phyloP scores from a whole-genome alignment of 352 stramenopile genomes.

The Phytopythium chamaehyphon region DNA sequence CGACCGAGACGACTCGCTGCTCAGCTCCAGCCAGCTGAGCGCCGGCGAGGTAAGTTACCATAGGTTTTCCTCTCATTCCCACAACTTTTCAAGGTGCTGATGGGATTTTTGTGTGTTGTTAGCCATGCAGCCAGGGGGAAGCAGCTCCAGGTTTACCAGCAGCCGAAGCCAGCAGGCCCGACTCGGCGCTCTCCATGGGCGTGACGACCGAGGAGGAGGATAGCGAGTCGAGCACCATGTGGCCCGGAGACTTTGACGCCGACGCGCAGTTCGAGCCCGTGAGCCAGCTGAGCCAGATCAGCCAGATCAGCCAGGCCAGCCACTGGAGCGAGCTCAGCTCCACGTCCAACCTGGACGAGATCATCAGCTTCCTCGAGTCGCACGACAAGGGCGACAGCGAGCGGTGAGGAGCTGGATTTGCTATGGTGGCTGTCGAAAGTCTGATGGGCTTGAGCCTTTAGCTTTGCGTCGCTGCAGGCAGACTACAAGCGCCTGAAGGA shows the following conservation, averaged over 20 bases:
- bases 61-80: neutral
- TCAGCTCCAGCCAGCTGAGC: slow-evolving; percentile 75
- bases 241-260: slow-evolving; percentile 47
- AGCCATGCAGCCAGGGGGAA: slow-evolving; percentile 24
- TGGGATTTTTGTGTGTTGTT: neutral
- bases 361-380: slow-evolving; percentile 81
- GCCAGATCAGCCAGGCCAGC: slow-evolving; percentile 66
- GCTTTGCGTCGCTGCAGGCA: slow-evolving; percentile 43
- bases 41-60: slow-evolving; percentile 23
- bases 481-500: slow-evolving; percentile 64
- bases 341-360: slow-evolving; percentile 81
- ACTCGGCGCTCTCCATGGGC: slow-evolving; percentile 32
- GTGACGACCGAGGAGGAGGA: slow-evolving; percentile 48
- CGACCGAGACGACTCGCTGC: slow-evolving; percentile 75
- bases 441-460: slow-evolving; percentile 8
- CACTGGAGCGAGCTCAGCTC: slow-evolving; percentile 82
- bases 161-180: slow-evolving; percentile 6
- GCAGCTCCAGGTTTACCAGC: slow-evolving; percentile 8
- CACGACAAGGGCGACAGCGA: slow-evolving; percentile 64
- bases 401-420: slow-evolving; percentile 23
- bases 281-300: slow-evolving; percentile 70
- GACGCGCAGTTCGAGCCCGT: slow-evolving; percentile 41
- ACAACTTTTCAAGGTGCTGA: neutral
- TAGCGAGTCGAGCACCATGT: slow-evolving; percentile 55
- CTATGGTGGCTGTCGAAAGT: neutral